Evolutionary conservation across 768 basidiomycete species (phyloP).

Genomic region (Tulasnella sp.): DNA sequence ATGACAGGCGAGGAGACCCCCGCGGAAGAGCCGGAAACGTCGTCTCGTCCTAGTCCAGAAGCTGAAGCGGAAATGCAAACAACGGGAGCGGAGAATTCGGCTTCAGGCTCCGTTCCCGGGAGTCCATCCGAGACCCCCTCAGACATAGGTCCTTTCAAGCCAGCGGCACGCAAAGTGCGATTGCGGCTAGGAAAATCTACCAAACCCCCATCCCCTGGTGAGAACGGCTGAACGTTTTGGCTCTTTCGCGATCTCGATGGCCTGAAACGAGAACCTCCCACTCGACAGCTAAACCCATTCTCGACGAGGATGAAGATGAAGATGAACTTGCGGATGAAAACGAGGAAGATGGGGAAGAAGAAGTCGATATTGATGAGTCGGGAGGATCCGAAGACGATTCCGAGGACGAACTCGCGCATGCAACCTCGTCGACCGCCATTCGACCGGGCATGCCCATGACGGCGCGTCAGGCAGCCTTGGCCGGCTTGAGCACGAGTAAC

Average conservation of each 20-base stretch:
- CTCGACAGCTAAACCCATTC: background rate
- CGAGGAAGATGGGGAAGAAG: background rate
- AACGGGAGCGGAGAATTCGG: constrained; percentile 1
- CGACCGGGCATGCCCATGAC: constrained; percentile 4
- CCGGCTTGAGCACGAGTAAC: background rate
- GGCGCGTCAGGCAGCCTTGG: constrained; percentile 9
- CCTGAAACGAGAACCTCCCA: background rate
- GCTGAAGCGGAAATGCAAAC: background rate
- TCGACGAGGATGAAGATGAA: constrained; percentile 1
- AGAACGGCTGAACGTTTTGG: background rate
- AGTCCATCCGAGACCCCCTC: constrained; percentile 9
- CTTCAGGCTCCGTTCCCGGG: background rate
- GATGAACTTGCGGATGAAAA: background rate
- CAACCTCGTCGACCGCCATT: background rate
- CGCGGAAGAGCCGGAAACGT: background rate
- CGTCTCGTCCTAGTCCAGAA: background rate
- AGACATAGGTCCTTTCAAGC: background rate
- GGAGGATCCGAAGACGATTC: background rate
- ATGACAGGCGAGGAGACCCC: background rate
- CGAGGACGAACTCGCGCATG: background rate
- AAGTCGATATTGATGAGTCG: background rate
- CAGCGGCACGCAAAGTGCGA: background rate
- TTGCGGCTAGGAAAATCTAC: background rate
- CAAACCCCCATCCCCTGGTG: background rate
- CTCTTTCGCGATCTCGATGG: background rate